These are phyloP conservation scores for Carallia pectinifolia DNA, from an alignment of 345 rosid species.

Conservation along the genomic window DNA sequence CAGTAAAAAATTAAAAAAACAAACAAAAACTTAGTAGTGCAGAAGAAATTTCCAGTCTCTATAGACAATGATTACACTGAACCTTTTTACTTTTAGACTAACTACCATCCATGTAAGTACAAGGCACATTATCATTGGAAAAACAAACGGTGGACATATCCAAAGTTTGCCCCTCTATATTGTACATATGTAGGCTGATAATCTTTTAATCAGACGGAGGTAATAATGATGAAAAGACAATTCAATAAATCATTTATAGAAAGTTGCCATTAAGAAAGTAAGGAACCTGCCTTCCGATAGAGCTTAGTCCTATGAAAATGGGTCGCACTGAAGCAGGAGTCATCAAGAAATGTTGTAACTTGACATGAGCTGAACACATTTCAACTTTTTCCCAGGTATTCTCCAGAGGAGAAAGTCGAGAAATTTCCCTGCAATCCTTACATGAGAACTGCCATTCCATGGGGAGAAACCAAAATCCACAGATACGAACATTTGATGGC, in stretches of 20 bases:
- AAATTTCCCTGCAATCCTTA: slow-evolving; percentile 52
- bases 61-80: too few relatives aligned
- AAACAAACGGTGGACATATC: too few relatives aligned
- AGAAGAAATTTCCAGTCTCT: too few relatives aligned
- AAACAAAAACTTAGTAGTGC: too few relatives aligned
- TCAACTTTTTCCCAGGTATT: slow-evolving; percentile 24
- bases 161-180: too few relatives aligned
- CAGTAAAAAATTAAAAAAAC: too few relatives aligned
- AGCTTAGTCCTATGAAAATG: slow-evolving; percentile 71
- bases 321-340: slow-evolving; percentile 40
- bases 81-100: too few relatives aligned
- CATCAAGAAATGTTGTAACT: slow-evolving; percentile 50
- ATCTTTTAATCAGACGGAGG: not conserved
- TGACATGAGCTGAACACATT: slow-evolving; percentile 59
- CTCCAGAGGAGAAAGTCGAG: slow-evolving; percentile 26
- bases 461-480: slow-evolving; percentile 95
- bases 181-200: not conserved
- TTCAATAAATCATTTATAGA: not conserved
- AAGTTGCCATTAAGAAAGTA: slow-evolving; percentile 2
- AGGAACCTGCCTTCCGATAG: slow-evolving; percentile 70
- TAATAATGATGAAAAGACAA: not conserved
- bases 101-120: too few relatives aligned
- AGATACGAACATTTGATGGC: slow-evolving; percentile 63
- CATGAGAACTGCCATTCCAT: slow-evolving; percentile 83
- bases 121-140: too few relatives aligned